Evolutionary conservation across 1,284 basidiomycete genomes (phyloP).

Genomic region (Ganoderma lingzhi): DNA sequence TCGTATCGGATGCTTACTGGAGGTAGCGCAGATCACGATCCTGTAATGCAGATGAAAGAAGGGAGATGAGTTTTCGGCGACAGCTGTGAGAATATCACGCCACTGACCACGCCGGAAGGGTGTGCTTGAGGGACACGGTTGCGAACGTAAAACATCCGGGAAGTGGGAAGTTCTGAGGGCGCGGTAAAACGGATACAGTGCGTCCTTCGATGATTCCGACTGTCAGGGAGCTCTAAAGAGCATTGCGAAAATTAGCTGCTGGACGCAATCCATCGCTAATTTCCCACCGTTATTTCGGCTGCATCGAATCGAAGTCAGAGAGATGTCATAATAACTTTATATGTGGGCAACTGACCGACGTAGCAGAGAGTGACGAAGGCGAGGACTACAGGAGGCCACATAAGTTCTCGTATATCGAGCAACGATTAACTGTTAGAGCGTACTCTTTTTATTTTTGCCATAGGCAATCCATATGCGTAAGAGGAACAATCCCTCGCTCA

Average conservation of each 20-base stretch:
- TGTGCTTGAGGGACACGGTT: constrained; percentile 4
- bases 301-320: neutral
- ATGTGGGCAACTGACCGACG: neutral
- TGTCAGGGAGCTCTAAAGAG: neutral
- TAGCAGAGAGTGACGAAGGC: neutral
- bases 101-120: constrained; percentile 3
- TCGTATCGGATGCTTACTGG: neutral
- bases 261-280: too few species aligned
- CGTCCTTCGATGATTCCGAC: constrained; percentile 8
- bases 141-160: constrained; percentile 2
- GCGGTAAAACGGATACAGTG: neutral
- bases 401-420: neutral
- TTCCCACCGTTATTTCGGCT: constrained; percentile 3
- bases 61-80: neutral
- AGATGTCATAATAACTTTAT: neutral
- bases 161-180: constrained; percentile 1
- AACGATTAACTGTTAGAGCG: neutral
- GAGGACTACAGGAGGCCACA: neutral
- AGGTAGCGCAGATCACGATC: constrained; percentile 4
- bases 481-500: constrained; percentile 1
- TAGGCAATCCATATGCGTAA: constrained; percentile 5
- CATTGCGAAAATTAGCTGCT: neutral
- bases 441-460: neutral
- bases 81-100: neutral
- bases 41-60: neutral